Evolutionary conservation across 2,329 filamentous ascomycete genomes (phyloP).

Genomic region (Raffaelea ambrosiae): DNA sequence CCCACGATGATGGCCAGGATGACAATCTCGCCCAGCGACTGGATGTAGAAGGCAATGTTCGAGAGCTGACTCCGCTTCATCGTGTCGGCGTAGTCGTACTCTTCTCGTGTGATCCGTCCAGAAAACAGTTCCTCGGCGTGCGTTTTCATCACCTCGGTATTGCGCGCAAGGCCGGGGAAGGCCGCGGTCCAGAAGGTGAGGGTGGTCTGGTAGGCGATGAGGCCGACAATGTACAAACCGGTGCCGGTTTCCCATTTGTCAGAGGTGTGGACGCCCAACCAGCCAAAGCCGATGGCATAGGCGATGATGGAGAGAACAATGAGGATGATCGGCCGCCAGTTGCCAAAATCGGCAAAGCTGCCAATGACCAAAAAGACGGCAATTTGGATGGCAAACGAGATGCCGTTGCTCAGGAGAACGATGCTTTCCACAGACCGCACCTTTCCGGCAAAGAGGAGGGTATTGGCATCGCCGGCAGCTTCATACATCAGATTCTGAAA

Average conservation of each 20-base stretch:
- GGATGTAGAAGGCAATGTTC: constrained; percentile 1
- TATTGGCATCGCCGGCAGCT: constrained; percentile 1
- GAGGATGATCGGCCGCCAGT: constrained; percentile 16
- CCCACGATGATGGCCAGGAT: constrained; percentile 4
- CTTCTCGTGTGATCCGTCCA: background rate
- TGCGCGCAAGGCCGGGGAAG: constrained; percentile 1
- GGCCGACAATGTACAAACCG: constrained; percentile 2
- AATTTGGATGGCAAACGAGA: constrained; percentile 15
- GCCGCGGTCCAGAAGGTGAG: constrained; percentile 3
- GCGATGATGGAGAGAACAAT: constrained; percentile 5
- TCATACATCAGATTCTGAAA: constrained; percentile 3
- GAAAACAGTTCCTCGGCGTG: background rate
- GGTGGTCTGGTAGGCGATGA: constrained; percentile 3
- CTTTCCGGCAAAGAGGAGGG: background rate
- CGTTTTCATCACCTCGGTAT: background rate
- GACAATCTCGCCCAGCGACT: constrained; percentile 1
- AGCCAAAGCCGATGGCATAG: constrained; percentile 2
- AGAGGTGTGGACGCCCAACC: background rate
- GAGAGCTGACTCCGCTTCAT: constrained; percentile 4
- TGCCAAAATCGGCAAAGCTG: constrained; percentile 16
- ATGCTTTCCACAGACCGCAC: constrained; percentile 2
- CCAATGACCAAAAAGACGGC: constrained; percentile 13
- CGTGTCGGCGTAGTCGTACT: constrained; percentile 1
- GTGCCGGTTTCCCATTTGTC: background rate
- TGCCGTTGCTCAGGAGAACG: constrained; percentile 14